Conservation (phyloP, 2,329 filamentous ascomycete genomes). For the Arthroderma sp. region DNA sequence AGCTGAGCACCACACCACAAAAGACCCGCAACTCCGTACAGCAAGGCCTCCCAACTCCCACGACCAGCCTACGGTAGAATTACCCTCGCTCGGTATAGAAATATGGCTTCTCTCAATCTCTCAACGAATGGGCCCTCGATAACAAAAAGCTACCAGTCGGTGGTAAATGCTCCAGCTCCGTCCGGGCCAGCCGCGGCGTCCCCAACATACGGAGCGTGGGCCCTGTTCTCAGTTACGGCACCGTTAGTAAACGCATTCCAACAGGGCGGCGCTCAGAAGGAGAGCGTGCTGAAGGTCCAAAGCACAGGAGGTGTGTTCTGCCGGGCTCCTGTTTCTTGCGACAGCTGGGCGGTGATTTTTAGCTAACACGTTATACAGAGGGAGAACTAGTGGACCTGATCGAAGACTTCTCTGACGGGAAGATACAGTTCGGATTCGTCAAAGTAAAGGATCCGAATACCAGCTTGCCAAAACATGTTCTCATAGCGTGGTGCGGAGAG, state of each 20-base stretch:
- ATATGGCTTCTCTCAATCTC: conserved; percentile 69
- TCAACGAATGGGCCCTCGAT: conserved; percentile 74
- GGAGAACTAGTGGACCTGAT: conserved; percentile 81
- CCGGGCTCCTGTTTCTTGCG: background rate
- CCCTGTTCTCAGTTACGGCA: conserved; percentile 82
- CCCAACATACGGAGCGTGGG: conserved; percentile 82
- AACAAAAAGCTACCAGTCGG: conserved; percentile 57
- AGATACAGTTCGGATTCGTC: conserved; percentile 91
- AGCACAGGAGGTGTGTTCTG: conserved; percentile 62
- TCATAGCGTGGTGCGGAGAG: conserved; percentile 95
- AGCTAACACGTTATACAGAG: conserved; percentile 43
- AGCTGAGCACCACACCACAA: background rate
- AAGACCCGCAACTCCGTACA: background rate
- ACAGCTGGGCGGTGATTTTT: too few species aligned
- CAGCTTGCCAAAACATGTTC: conserved; percentile 73
- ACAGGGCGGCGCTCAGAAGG: conserved; percentile 64
- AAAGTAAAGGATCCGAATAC: conserved; percentile 95
- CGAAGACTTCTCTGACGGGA: conserved; percentile 93
- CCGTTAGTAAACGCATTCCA: conserved; percentile 90
- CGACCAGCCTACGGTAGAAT: background rate
- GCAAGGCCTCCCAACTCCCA: background rate
- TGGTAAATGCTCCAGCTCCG: conserved; percentile 50
- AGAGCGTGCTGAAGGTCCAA: conserved; percentile 92
- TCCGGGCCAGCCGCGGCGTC: conserved; percentile 51
- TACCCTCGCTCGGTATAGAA: conserved; percentile 13